phyloP scores from a whole-genome alignment of 2,329 filamentous ascomycete genomes.

The Raffaelea ambrosiae region DNA sequence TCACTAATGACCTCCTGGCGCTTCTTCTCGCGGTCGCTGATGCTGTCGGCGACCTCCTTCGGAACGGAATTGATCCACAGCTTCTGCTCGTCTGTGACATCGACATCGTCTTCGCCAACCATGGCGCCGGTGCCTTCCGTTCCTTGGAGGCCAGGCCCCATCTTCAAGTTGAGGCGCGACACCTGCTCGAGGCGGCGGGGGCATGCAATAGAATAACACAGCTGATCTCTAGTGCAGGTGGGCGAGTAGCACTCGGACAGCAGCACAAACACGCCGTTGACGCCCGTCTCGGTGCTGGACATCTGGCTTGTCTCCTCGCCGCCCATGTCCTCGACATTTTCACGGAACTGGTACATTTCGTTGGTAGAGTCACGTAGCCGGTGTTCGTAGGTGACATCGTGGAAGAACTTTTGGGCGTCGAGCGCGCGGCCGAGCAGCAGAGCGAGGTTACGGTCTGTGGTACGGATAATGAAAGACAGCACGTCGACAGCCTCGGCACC shows the following conservation, averaged over 20 bases:
- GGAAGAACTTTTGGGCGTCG: slow-evolving; percentile 97
- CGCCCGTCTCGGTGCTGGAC: slow-evolving; percentile 22
- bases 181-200: slow-evolving; percentile 90
- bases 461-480: slow-evolving; percentile 93
- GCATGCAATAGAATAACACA: slow-evolving; percentile 98
- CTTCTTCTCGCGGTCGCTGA: slow-evolving; percentile 90
- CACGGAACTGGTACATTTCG: slow-evolving; percentile 95
- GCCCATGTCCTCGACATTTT: slow-evolving; percentile 85
- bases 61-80: slow-evolving; percentile 98
- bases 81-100: slow-evolving; percentile 91
- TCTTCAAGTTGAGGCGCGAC: slow-evolving; percentile 85
- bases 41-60: slow-evolving; percentile 84
- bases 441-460: slow-evolving; percentile 89
- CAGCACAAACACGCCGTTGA: slow-evolving; percentile 94
- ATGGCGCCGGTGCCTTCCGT: slow-evolving; percentile 43
- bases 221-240: slow-evolving; percentile 87
- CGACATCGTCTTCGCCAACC: slow-evolving; percentile 68
- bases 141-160: slow-evolving; percentile 75
- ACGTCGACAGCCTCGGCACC: slow-evolving; percentile 93
- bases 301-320: slow-evolving; percentile 53
- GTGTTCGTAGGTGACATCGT: slow-evolving; percentile 98
- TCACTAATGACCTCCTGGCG: slow-evolving; percentile 97
- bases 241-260: slow-evolving; percentile 97
- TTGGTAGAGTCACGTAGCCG: slow-evolving; percentile 85
- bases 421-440: slow-evolving; percentile 82